Conservation (phyloP, 2,329 filamentous ascomycete genomes). For the Scedosporium boydii region DNA sequence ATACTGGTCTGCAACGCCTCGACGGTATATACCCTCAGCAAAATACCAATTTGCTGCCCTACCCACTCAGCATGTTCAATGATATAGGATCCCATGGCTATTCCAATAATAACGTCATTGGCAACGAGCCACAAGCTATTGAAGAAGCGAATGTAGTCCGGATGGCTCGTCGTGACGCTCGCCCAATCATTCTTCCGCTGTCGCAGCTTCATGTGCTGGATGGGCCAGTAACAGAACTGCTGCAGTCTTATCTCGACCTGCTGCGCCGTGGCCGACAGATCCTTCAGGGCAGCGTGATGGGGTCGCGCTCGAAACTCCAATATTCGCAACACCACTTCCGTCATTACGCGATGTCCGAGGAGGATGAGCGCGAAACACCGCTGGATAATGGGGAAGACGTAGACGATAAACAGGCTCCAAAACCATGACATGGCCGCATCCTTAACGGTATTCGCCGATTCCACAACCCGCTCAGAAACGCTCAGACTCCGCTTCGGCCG, state of each 20-base stretch:
- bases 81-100: constrained; percentile 91
- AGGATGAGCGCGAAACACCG: constrained; percentile 67
- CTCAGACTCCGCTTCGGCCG: constrained; percentile 77
- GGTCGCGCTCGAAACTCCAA: constrained; percentile 79
- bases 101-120: constrained; percentile 97
- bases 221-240: constrained; percentile 98
- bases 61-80: constrained; percentile 89
- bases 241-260: constrained; percentile 95
- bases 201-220: constrained; percentile 89
- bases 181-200: constrained; percentile 87
- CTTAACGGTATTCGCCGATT: constrained; percentile 81
- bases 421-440: constrained; percentile 61
- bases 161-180: constrained; percentile 88
- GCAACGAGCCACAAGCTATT: constrained; percentile 97
- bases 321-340: constrained; percentile 67
- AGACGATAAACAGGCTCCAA: constrained; percentile 62
- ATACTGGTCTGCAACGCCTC: constrained; percentile 83
- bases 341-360: constrained; percentile 68
- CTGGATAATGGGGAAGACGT: constrained; percentile 69
- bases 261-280: constrained; percentile 92
- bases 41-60: constrained; percentile 64
- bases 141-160: constrained; percentile 98
- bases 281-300: constrained; percentile 77
- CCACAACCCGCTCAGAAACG: constrained; percentile 87
- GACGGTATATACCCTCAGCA: constrained; percentile 76